Evolutionary conservation across 108 stramenopile species (phyloP).

Genomic region (Aurantiochytrium sp.): DNA sequence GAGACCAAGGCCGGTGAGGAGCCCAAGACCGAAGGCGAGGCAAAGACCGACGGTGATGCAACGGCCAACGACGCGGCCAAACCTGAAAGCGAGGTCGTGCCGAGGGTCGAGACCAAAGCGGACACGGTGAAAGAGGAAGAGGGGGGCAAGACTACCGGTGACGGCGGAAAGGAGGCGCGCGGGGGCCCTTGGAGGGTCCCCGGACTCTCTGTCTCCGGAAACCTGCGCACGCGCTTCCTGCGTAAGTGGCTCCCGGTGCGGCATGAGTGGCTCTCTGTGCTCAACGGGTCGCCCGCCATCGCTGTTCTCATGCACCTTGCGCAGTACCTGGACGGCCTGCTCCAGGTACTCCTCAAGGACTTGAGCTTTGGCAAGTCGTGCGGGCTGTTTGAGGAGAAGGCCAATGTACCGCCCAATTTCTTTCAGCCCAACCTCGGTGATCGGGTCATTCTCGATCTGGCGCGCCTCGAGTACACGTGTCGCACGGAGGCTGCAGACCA

Average conservation of each 20-base stretch:
- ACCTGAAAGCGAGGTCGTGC: no score
- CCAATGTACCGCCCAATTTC: neutral
- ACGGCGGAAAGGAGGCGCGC: neutral
- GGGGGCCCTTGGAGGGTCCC: neutral
- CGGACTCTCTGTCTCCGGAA: neutral
- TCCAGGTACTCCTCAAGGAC: neutral
- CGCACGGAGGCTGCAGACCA: neutral
- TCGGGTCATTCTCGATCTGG: constrained; percentile 1
- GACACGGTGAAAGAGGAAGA: no score
- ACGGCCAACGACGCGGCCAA: no score
- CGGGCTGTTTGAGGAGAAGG: neutral
- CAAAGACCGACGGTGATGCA: no score
- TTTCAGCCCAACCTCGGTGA: neutral
- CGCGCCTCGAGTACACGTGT: neutral
- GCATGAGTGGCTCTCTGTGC: neutral
- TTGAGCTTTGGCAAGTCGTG: neutral
- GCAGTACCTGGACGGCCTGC: neutral
- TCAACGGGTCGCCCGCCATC: neutral
- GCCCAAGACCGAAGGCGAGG: no score
- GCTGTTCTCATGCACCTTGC: neutral
- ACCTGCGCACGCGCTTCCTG: neutral
- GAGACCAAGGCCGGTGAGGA: no score
- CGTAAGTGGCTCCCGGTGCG: neutral
- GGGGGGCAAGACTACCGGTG: no score
- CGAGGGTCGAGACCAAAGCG: no score